A percentile compares a stretch with the other conserved stretches of the same genome.
These are phyloP conservation scores for Russula lepida DNA, from an alignment of 768 basidiomycete genomes.

Conservation along the genomic window DNA sequence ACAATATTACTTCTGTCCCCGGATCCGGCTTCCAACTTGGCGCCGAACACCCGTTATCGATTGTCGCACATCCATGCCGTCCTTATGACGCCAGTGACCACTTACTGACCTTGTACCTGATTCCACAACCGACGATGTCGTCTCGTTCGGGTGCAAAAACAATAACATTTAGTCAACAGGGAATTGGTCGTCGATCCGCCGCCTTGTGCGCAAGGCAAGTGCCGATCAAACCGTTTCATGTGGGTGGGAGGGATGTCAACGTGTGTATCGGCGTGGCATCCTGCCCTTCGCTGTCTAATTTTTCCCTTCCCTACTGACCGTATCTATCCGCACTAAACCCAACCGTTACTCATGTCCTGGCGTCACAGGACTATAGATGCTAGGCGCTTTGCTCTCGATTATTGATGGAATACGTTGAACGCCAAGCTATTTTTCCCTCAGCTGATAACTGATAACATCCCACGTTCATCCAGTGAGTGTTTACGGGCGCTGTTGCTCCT, in stretches of 20 bases:
- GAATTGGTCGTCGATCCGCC: background rate
- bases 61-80: background rate
- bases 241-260: background rate
- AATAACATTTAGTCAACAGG: background rate
- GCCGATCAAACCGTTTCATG: background rate
- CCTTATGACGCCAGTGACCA: background rate
- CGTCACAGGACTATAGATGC: background rate
- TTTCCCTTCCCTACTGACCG: background rate
- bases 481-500: background rate
- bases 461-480: background rate
- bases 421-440: background rate
- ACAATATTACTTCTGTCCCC: constrained; percentile 2
- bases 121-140: background rate
- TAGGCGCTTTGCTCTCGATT: background rate
- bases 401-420: too few relatives aligned
- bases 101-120: constrained; percentile 1
- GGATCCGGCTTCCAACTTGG: constrained; percentile 1
- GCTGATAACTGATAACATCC: background rate
- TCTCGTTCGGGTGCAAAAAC: background rate
- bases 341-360: background rate
- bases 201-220: background rate
- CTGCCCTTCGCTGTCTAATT: background rate
- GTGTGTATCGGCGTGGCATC: constrained; percentile 3
- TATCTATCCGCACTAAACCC: background rate
- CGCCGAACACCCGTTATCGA: constrained; percentile 9